Percentiles rank a stretch among this genome's conserved stretches.
Evolutionary conservation across 2,329 filamentous ascomycete species (phyloP).

Genomic region (Malbranchea zuffiana): DNA sequence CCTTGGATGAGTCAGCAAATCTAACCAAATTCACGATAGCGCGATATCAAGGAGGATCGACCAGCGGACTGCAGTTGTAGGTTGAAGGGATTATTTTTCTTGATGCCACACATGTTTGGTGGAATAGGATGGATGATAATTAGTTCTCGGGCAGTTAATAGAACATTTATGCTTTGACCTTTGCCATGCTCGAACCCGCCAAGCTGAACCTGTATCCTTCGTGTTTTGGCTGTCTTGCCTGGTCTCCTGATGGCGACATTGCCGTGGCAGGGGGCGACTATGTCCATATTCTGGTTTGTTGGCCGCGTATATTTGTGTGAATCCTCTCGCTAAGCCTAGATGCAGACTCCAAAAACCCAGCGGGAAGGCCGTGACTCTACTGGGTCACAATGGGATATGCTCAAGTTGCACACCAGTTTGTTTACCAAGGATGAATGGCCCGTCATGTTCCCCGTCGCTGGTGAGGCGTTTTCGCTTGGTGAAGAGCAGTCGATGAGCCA

Average conservation of each 20-base stretch:
- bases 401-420: conserved; percentile 39
- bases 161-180: no score
- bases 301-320: not conserved
- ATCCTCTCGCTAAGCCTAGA: conserved; percentile 1
- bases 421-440: conserved; percentile 44
- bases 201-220: conserved; percentile 41
- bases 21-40: no score
- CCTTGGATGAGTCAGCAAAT: no score
- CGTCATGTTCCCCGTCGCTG: conserved; percentile 36
- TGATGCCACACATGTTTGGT: no score
- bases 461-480: conserved; percentile 44
- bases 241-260: conserved; percentile 49
- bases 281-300: conserved; percentile 41
- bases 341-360: conserved; percentile 25
- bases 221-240: conserved; percentile 43
- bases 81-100: no score
- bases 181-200: conserved; percentile 25
- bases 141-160: no score
- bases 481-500: conserved; percentile 47
- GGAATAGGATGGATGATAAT: no score
- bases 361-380: conserved; percentile 6
- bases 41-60: no score
- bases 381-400: conserved; percentile 27
- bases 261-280: conserved; percentile 47
- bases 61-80: no score